phyloP scores from a whole-genome alignment of 192 early-diverging fungal species.

The Backusella circina region DNA sequence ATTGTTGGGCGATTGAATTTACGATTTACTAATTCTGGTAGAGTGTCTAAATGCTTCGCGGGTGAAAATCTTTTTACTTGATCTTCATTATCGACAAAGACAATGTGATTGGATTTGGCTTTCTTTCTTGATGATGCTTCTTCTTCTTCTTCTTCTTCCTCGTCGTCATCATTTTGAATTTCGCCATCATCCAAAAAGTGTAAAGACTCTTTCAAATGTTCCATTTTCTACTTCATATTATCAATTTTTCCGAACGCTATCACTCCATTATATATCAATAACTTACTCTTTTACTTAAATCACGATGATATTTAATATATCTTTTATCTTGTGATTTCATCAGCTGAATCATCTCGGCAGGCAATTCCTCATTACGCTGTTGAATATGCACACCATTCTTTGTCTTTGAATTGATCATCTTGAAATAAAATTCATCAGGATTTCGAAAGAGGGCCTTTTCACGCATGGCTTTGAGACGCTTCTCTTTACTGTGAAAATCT shows the following conservation, averaged over 20 bases:
- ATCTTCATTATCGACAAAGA: constrained; percentile 73
- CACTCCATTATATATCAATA: background rate
- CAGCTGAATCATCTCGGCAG: constrained; percentile 73
- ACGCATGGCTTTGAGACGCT: constrained; percentile 77
- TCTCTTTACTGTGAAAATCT: constrained; percentile 87
- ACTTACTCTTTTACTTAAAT: constrained; percentile 69
- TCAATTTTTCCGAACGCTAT: background rate
- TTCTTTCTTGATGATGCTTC: constrained; percentile 17
- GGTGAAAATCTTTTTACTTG: constrained; percentile 65
- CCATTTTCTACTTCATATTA: constrained; percentile 53
- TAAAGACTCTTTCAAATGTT: constrained; percentile 65
- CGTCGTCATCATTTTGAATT: constrained; percentile 27
- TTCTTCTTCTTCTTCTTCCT: constrained; percentile 30
- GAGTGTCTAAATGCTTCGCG: constrained; percentile 79
- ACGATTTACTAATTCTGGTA: constrained; percentile 70
- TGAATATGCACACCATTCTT: constrained; percentile 81
- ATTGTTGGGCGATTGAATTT: constrained; percentile 79
- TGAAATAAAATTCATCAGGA: constrained; percentile 98
- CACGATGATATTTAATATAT: constrained; percentile 80
- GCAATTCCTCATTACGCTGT: constrained; percentile 68
- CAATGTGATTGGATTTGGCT: constrained; percentile 60
- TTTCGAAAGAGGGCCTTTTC: constrained; percentile 86
- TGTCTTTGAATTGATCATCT: constrained; percentile 87
- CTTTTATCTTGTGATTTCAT: constrained; percentile 92
- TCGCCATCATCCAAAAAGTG: constrained; percentile 57